phyloP scores from a whole-genome alignment of 2,329 filamentous ascomycete genomes.

The Proliferodiscus dingleyae region DNA sequence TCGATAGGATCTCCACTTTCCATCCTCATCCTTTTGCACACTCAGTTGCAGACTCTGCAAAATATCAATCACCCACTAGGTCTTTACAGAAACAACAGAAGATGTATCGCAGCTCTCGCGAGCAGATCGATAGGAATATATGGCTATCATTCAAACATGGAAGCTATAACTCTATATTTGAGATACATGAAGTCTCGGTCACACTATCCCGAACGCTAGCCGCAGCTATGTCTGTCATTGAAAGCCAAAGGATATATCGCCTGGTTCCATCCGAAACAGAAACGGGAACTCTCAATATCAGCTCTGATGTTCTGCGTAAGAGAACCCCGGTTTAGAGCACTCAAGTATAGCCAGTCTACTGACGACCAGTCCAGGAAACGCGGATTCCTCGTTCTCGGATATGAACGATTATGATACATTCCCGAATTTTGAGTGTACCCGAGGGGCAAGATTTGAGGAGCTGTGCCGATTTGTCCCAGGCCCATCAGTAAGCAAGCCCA shows the following conservation, averaged over 20 bases:
- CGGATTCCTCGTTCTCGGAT: constrained; percentile 17
- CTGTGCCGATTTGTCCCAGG: constrained; percentile 22
- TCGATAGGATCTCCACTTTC: constrained; percentile 36
- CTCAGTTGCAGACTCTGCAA: constrained; percentile 12
- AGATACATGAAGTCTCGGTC: constrained; percentile 28
- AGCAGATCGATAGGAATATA: constrained; percentile 28
- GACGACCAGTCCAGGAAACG: constrained; percentile 11
- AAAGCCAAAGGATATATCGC: constrained; percentile 27
- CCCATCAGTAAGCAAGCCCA: constrained; percentile 21
- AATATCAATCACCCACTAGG: constrained; percentile 19
- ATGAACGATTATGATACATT: constrained; percentile 30
- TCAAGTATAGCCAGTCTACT: not conserved
- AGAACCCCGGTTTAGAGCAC: no score
- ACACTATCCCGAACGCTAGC: constrained; percentile 23
- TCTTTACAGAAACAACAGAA: constrained; percentile 27
- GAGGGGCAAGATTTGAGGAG: constrained; percentile 21
- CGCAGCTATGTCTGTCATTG: constrained; percentile 25
- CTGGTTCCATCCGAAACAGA: constrained; percentile 17
- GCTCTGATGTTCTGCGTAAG: constrained; percentile 29
- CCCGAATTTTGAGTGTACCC: constrained; percentile 29
- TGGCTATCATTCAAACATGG: constrained; percentile 29
- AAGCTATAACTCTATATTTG: constrained; percentile 32
- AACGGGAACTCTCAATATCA: constrained; percentile 13
- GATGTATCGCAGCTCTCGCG: constrained; percentile 21
- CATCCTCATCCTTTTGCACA: constrained; percentile 32